Evolutionary conservation across 176 grass and related monocot species (phyloP).

Genomic region (Carex cristatella): DNA sequence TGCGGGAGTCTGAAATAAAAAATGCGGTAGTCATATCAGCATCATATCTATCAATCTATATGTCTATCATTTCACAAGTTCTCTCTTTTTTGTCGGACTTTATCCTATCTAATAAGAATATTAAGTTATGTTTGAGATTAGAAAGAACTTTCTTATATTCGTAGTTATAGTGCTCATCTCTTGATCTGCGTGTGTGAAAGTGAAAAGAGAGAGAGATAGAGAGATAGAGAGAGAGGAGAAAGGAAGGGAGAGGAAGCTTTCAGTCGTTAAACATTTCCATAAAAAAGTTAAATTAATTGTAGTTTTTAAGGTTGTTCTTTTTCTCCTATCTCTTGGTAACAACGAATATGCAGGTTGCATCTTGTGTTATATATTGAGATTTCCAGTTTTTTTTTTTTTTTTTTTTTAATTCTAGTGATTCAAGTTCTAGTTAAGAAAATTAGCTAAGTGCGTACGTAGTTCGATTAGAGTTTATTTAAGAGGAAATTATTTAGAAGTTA

Average conservation of each 20-base stretch:
- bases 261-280: background rate
- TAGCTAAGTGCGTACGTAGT: background rate
- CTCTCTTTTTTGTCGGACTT: background rate
- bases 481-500: no score
- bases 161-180: background rate
- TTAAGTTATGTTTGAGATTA: background rate
- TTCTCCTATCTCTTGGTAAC: background rate
- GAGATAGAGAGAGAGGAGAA: background rate
- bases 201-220: background rate
- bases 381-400: no score
- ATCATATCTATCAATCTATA: background rate
- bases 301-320: background rate
- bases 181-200: no score
- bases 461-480: no score
- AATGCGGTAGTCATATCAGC: background rate
- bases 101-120: background rate
- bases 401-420: background rate
- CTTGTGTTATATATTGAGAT: background rate
- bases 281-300: background rate
- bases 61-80: background rate
- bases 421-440: background rate
- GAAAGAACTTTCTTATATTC: background rate
- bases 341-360: background rate
- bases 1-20: background rate
- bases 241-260: no score